These are phyloP conservation scores for Lactarius pseudohatsudake DNA, from an alignment of 768 basidiomycete genomes.

Conservation along the genomic window DNA sequence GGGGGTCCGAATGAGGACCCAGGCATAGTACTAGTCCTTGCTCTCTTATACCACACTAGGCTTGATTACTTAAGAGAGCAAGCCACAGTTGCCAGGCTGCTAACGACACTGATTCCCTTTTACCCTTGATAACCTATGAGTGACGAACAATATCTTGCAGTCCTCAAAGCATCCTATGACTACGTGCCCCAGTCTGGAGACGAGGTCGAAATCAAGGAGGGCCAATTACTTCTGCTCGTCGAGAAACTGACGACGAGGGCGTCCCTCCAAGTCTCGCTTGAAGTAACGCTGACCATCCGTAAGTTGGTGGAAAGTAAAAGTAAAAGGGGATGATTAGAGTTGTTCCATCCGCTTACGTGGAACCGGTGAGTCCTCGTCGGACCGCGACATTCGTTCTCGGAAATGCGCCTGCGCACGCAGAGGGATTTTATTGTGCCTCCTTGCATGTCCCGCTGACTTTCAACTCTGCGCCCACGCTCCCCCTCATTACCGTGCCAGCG, in stretches of 20 bases:
- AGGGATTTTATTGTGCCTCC: too few species aligned
- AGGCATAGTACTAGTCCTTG: too few species aligned
- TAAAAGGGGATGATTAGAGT: slow-evolving; percentile 71
- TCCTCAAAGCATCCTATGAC: slow-evolving; percentile 94
- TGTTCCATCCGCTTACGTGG: too few species aligned
- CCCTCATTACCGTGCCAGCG: too few species aligned
- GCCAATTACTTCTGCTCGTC: slow-evolving; percentile 81
- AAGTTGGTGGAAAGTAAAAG: slow-evolving; percentile 97
- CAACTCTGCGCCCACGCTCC: too few species aligned
- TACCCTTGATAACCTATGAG: slow-evolving; percentile 40
- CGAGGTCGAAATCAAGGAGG: slow-evolving; percentile 86
- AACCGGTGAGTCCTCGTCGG: too few species aligned
- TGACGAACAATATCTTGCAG: slow-evolving; percentile 47
- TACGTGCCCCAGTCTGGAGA: slow-evolving; percentile 89
- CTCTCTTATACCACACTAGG: too few species aligned
- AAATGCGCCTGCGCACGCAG: too few species aligned
- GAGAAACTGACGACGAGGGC: slow-evolving; percentile 93
- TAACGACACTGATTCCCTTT: background rate
- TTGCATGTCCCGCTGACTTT: too few species aligned
- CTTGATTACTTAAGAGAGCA: background rate
- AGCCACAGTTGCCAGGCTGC: background rate
- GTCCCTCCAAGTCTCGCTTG: slow-evolving; percentile 25
- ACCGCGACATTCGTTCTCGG: too few species aligned
- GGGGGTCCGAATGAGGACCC: too few species aligned
- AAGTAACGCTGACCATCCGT: slow-evolving; percentile 17